Base-by-base conservation (phyloP, 257 asterid genomes). In the Scutellaria barbata region DNA sequence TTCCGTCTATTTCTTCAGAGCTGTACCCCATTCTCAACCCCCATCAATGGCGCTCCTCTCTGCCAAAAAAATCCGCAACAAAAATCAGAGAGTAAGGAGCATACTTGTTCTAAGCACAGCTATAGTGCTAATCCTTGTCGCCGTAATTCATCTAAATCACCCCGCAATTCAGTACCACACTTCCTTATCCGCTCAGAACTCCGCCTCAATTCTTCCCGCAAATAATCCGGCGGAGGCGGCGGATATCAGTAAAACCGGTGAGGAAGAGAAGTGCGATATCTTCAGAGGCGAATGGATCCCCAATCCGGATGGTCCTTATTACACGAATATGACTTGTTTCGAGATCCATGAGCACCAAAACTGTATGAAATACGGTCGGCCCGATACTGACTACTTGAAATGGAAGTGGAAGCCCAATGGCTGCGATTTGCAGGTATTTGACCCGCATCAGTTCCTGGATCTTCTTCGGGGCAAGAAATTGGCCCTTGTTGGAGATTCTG, bases 401-500 rank as follows among this genome's bases (percentile, higher is more conserved):
- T 77, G 85, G 85, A 77, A 47, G 57, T 77, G 85, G 85, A 81
- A 51, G 25, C 82, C 78, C 14, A 74, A 81, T 69, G 85, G 85
- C 0, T 88, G 92, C 71, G 89, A 84, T 10, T 43, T 89, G 56
- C 85, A 81, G 51, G 57, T 76, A 37, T 84, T 89, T 8, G 66
- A 89, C 67, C 89, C 93, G 40, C 43, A 57, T 42, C 77, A 47
- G 80, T 89, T 89, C 63, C 60, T 89, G 79, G 91, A 87, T 17
- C 74, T 83, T 16, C 83, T 87, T 8, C 68, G 93, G 68, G 86
- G 74, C 4, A 89, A 82, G 67, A 71, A 89, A 1, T 17, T 89
- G 85, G 91, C 93, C 7, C 84, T 89, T 41, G 89, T 89, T 10
- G 96, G 96, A 0, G 96, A 89, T 70, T 87, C 94, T 1, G 79